These are phyloP conservation scores for Coemansia sp. DNA, from an alignment of 192 early-diverging fungal genomes.

Conservation along the genomic window DNA sequence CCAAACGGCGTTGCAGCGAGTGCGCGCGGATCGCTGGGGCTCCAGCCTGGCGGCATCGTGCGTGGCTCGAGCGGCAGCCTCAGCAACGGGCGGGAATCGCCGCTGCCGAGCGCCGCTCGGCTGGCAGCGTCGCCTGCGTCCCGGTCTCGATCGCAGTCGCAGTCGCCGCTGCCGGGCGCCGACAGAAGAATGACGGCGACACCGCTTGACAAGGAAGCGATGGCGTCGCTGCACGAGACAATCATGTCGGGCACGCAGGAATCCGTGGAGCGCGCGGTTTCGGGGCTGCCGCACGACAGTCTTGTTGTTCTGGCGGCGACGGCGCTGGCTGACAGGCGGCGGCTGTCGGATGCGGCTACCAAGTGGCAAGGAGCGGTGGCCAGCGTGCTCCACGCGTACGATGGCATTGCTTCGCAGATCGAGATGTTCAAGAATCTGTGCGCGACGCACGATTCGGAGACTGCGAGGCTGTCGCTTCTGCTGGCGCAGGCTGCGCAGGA, in stretches of 20 bases:
- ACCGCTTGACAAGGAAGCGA: slow-evolving; percentile 21
- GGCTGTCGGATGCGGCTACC: slow-evolving; percentile 7
- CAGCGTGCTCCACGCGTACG: slow-evolving; percentile 33
- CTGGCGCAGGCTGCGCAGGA: slow-evolving; percentile 37
- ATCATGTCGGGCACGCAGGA: slow-evolving; percentile 20
- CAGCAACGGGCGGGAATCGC: slow-evolving; percentile 38
- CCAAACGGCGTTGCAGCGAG: not conserved
- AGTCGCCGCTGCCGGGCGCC: slow-evolving; percentile 21
- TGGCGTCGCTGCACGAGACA: slow-evolving; percentile 17
- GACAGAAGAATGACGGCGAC: slow-evolving; percentile 1
- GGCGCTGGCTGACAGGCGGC: slow-evolving; percentile 23
- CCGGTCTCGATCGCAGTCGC: slow-evolving; percentile 16
- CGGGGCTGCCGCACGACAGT: slow-evolving; percentile 20
- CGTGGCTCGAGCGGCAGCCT: not conserved
- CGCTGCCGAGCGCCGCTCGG: slow-evolving; percentile 26
- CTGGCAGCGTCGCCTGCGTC: slow-evolving; percentile 16
- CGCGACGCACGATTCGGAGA: slow-evolving; percentile 16
- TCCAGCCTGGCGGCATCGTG: slow-evolving; percentile 9
- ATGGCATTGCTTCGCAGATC: slow-evolving; percentile 26
- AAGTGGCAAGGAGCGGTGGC: slow-evolving; percentile 21
- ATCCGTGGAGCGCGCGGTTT: slow-evolving; percentile 23
- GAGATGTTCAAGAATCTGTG: slow-evolving; percentile 26
- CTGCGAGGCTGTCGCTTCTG: slow-evolving; percentile 24
- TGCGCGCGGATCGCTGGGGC: slow-evolving; percentile 10
- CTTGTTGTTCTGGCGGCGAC: slow-evolving; percentile 21